A percentile compares a stretch with the other conserved stretches of the same genome.
Evolutionary conservation across 2,329 filamentous ascomycete genomes (phyloP).

Genomic region (Trichoderma sp.): DNA sequence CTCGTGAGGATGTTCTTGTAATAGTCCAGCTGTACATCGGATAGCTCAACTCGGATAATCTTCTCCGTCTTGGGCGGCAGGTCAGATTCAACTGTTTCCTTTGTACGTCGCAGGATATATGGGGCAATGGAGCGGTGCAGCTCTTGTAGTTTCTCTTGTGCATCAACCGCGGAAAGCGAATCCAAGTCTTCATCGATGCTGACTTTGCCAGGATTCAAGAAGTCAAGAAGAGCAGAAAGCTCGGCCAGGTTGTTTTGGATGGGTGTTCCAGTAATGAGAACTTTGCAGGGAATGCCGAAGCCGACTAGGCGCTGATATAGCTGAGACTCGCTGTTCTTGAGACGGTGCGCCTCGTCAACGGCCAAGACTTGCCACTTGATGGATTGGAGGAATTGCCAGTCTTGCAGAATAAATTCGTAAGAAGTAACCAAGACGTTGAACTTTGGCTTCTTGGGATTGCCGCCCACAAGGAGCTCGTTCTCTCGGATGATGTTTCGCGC

Average conservation of each 20-base stretch:
- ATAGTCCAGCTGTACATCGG: constrained; percentile 94
- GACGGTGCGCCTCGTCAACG: constrained; percentile 92
- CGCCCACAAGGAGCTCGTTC: constrained; percentile 84
- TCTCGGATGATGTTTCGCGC: constrained; percentile 87
- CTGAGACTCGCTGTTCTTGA: constrained; percentile 96
- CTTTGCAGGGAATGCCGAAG: constrained; percentile 84
- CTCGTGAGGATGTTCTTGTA: constrained; percentile 98
- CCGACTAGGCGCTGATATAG: constrained; percentile 83
- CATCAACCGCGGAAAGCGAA: constrained; percentile 72
- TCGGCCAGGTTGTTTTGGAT: constrained; percentile 97
- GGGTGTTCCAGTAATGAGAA: constrained; percentile 94
- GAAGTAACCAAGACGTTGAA: constrained; percentile 98
- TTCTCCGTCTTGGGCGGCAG: constrained; percentile 97
- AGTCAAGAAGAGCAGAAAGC: constrained; percentile 89
- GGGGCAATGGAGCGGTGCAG: constrained; percentile 87
- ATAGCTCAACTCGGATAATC: constrained; percentile 96
- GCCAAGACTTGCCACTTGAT: constrained; percentile 98
- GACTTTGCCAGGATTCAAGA: constrained; percentile 93
- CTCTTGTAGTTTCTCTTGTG: constrained; percentile 83
- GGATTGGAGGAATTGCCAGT: constrained; percentile 79
- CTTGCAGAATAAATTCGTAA: constrained; percentile 92
- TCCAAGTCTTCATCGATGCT: constrained; percentile 92
- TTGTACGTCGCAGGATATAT: constrained; percentile 93
- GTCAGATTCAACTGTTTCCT: constrained; percentile 96
- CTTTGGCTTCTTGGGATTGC: constrained; percentile 85